A percentile compares a stretch with the other conserved stretches of the same genome.
These are phyloP conservation scores for Pseudogymnoascus sp. DNA, from an alignment of 2,329 filamentous ascomycete genomes.

Conservation along the genomic window DNA sequence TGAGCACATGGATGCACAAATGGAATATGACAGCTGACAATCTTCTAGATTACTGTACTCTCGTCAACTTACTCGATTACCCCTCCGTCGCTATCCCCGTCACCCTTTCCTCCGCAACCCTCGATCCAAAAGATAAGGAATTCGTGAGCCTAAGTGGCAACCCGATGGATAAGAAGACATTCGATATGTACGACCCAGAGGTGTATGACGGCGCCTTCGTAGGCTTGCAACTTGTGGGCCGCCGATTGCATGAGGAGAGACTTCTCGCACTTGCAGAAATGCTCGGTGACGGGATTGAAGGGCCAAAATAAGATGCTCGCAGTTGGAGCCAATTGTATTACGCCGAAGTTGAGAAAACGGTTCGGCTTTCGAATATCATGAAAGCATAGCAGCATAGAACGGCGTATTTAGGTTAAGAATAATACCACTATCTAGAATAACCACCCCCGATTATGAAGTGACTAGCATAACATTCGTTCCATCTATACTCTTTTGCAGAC, in stretches of 20 bases:
- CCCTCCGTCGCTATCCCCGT: slow-evolving; percentile 46
- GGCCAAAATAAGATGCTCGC: not conserved
- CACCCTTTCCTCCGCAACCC: slow-evolving; percentile 26
- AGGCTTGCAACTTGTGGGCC: slow-evolving; percentile 12
- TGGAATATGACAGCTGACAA: slow-evolving; percentile 17
- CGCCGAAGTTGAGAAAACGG: not conserved
- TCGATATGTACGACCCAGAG: slow-evolving; percentile 23
- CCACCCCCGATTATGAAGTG: not conserved
- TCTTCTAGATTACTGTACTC: slow-evolving; percentile 26
- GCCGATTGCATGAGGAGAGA: slow-evolving; percentile 15
- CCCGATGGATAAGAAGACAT: slow-evolving; percentile 14
- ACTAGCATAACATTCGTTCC: not conserved
- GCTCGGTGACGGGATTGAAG: not conserved
- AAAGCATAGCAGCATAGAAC: not conserved
- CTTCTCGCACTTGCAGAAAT: not conserved
- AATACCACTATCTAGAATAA: slow-evolving; percentile 1
- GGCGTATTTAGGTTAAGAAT: not conserved
- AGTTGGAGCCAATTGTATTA: not conserved
- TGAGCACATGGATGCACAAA: slow-evolving; percentile 21
- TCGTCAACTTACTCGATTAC: slow-evolving; percentile 50
- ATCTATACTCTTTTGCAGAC: not conserved
- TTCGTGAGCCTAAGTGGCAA: slow-evolving; percentile 9
- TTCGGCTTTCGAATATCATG: not conserved
- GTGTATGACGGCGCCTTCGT: slow-evolving; percentile 20
- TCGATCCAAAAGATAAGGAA: slow-evolving; percentile 13